A percentile compares a stretch with the other conserved stretches of the same genome.
Evolutionary conservation across 2,329 filamentous ascomycete genomes (phyloP).

Genomic region (Teratosphaeria destructans): DNA sequence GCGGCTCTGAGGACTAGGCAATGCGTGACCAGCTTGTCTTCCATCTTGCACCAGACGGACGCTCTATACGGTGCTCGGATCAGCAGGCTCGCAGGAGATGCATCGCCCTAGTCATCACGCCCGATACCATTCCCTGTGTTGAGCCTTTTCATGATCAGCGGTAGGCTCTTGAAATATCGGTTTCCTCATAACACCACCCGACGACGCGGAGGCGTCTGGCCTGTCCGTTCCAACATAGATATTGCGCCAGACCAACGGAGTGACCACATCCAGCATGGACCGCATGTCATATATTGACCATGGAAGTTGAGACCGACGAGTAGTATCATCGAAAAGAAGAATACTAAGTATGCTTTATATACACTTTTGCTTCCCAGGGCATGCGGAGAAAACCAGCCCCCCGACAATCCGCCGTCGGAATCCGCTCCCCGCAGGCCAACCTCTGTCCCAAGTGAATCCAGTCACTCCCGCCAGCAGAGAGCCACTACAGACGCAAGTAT

Average conservation of each 20-base stretch:
- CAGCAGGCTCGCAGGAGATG: not conserved
- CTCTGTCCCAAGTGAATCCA: not conserved
- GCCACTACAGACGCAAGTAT: not conserved
- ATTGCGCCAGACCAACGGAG: no score
- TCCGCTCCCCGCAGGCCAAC: not conserved
- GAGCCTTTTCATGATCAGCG: not conserved
- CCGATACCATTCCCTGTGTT: not conserved
- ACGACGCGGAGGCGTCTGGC: not conserved
- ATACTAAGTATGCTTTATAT: not conserved
- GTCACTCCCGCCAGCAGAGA: not conserved
- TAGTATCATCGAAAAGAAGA: not conserved
- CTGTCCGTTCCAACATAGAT: not conserved
- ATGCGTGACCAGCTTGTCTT: no score
- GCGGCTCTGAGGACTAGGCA: no score
- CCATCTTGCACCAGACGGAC: no score
- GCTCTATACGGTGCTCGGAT: no score
- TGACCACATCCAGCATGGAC: no score
- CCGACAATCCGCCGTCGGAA: not conserved
- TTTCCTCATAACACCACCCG: not conserved
- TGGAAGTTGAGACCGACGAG: no score
- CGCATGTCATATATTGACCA: no score
- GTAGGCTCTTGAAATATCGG: not conserved
- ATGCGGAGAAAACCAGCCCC: not conserved
- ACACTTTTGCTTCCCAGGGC: not conserved
- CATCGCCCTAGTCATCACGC: not conserved